Base-by-base conservation (phyloP, 805 yeast species). In the Candida sphagnicola region DNA sequence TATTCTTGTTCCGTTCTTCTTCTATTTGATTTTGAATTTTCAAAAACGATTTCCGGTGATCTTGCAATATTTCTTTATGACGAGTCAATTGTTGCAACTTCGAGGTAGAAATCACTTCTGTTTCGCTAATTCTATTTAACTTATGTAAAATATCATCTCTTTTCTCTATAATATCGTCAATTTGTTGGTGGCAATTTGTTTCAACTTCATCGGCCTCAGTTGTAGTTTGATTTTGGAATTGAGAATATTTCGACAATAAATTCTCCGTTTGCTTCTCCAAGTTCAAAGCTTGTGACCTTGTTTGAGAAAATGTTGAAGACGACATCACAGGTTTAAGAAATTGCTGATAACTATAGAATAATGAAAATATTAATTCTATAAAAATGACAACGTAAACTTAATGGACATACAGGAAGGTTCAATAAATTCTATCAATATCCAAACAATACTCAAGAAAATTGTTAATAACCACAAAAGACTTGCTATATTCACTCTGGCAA, bases 21-120 rank as follows among this genome's bases (percentile, higher is more conserved):
- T 72, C 65, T 30, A 85, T 77, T 5, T 78, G 66, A 3, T 68
- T 57, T 45, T 75, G 65, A 34, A 91, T 75, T 46, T 85, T 75
- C 30, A 65, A 61, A 51, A 77, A 84, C 44, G 80, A 84, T 38
- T 68, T 59, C 60, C 75, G 70, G 61, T 86, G 90, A 40, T 88
- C 95, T 41, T 68, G 75, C 19, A 87, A 66, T 11, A 77, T 73
- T 58, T 88, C 96, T 49, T 76, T 78, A 57, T 88, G 96, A 44
- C 97, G 78, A 42, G 82, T 78, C 34, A 89, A 62, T 57, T 90
- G 98, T 51, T 85, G 91, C 31, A 80, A 59, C 57, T 85, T 85
- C 0, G 93, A 77, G 0, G 93, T 76, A 4, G 90, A 74, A 5
- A 84, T 72, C 12, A 70, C 61, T 19, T 75, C 67, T 1, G 75